Evolutionary conservation across 2,329 filamentous ascomycete genomes (phyloP).

Genomic region (Paecilomyces fulvus): DNA sequence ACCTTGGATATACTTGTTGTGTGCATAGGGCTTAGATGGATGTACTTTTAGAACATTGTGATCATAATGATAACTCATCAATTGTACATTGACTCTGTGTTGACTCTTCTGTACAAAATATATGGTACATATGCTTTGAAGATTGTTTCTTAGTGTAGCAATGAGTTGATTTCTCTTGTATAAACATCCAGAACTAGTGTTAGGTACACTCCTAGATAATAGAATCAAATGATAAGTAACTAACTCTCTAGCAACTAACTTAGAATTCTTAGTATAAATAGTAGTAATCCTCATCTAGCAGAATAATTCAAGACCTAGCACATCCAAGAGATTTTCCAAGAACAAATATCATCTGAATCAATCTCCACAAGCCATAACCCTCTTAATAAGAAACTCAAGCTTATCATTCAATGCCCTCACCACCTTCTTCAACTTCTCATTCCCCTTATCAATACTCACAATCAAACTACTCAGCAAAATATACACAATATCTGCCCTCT

Average conservation of each 20-base stretch:
- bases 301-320: no score
- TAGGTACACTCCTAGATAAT: no score
- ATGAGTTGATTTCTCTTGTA: no score
- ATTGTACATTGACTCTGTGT: not conserved
- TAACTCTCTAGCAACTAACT: no score
- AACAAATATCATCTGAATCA: not conserved
- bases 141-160: no score
- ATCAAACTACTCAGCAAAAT: conserved; percentile 1
- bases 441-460: not conserved
- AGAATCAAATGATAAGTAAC: no score
- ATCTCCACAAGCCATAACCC: not conserved
- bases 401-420: not conserved
- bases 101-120: not conserved
- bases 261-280: no score
- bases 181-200: no score
- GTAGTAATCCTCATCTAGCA: no score
- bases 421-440: not conserved
- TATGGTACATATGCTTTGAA: no score
- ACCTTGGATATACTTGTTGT: not conserved
- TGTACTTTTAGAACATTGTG: not conserved
- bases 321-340: not conserved
- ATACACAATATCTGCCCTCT: not conserved
- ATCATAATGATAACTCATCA: not conserved
- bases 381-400: not conserved
- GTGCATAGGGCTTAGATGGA: not conserved